Conservation (phyloP, 371 early-diverging fungal genomes). For the Blakeslea trispora region DNA sequence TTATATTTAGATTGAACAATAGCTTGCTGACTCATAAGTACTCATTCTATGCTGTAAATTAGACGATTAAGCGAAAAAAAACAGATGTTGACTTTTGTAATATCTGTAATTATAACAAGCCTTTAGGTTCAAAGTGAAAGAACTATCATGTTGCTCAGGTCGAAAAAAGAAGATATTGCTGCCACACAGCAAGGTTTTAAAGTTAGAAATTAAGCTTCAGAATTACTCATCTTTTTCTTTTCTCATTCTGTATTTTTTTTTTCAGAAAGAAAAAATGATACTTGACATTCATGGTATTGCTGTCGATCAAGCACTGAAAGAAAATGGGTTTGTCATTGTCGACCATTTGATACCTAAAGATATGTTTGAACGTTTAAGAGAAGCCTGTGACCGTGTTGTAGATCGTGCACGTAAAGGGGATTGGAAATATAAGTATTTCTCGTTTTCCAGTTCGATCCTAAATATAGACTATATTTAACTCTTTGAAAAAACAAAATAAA, state of each 20-base stretch:
- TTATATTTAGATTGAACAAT: too few relatives aligned
- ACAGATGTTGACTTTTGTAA: too few relatives aligned
- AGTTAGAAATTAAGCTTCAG: too few relatives aligned
- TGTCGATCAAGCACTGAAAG: conserved; percentile 42
- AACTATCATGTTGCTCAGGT: too few relatives aligned
- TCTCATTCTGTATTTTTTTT: not conserved
- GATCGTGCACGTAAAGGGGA: conserved; percentile 47
- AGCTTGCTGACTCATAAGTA: too few relatives aligned
- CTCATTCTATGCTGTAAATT: too few relatives aligned
- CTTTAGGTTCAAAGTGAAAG: too few relatives aligned
- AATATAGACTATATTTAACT: not conserved
- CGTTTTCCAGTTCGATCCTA: too few relatives aligned
- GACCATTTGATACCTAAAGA: conserved; percentile 49
- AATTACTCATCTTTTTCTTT: conserved; percentile 7
- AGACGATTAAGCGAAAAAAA: too few relatives aligned
- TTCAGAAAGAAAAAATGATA: conserved; percentile 18
- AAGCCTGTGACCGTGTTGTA: conserved; percentile 53
- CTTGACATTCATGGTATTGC: conserved; percentile 43
- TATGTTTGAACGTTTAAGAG: conserved; percentile 37
- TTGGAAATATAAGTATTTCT: conserved; percentile 56
- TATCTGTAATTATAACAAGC: too few relatives aligned
- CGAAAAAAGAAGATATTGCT: too few relatives aligned
- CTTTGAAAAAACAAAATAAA: not conserved
- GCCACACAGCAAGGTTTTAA: too few relatives aligned
- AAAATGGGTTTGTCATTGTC: conserved; percentile 56